Base-by-base conservation (phyloP, 2,329 filamentous ascomycete genomes). In the Teratosphaeria viscida region DNA sequence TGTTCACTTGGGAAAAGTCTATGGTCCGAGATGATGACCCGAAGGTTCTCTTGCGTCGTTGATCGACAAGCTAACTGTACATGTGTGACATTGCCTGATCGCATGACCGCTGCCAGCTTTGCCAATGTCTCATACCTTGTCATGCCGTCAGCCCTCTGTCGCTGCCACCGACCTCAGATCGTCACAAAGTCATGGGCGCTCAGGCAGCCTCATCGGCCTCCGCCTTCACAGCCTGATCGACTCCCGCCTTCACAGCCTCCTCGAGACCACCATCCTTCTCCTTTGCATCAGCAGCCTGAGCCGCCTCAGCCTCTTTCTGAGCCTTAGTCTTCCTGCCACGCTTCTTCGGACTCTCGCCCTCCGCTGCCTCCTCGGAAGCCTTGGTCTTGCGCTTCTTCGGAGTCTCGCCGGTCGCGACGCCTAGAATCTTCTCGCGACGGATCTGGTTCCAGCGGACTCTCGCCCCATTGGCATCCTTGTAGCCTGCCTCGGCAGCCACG, bases 401-500 rank as follows among this genome's bases (percentile, higher is more conserved):
- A 53, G 63, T 61, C 57, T 64, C 63, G 54, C 34, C 8, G 27
- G 0, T 29, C 4, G n/a, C 27, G 32, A 14, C 26, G 11, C 19
- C 47, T 11, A 55, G 58, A 59, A 67, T 66, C 60, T 68, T 69
- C 62, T 67, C 64, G 60, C 60, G 60, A 49, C 62, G 64, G 60
- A 66, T 68, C 49, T 67, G 61, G 47, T 54, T 57, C 66, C 66
- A 69, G 57, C 67, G 65, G n/a, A 57, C 60, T 5, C 60, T 62
- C 35, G 63, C 64, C 47, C 65, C 63, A 49, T 34, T 56, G 57
- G 47, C 63, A 57, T 67, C 64, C 39, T 70, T 70, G 66, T 69
- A 66, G 52, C 59, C 59, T 37, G 63, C 37, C 23, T 65, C 62
- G 14, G 54, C 26, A 37, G 67, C 67, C 35, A 70, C 65, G 52